phyloP scores from a whole-genome alignment of 2,329 filamentous ascomycete species.

The Lachnellula hyalina region DNA sequence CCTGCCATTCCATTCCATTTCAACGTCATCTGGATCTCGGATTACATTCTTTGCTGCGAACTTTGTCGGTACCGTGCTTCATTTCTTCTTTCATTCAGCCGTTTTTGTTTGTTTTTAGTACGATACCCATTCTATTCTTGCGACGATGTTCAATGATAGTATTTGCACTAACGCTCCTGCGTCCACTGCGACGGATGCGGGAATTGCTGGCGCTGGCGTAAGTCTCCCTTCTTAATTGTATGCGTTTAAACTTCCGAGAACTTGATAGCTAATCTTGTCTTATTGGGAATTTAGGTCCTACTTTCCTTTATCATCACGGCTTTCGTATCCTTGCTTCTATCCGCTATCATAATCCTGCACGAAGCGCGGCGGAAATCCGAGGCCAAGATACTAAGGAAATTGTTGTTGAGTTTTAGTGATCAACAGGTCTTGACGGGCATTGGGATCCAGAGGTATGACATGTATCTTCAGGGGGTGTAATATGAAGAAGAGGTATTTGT shows the following conservation, averaged over 20 bases:
- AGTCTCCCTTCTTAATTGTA: constrained; percentile 23
- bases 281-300: constrained; percentile 42
- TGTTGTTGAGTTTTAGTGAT: constrained; percentile 61
- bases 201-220: constrained; percentile 54
- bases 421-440: constrained; percentile 66
- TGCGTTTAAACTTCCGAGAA: no score
- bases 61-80: no score
- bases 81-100: no score
- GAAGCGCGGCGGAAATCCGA: constrained; percentile 41
- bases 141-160: background rate
- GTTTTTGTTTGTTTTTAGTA: no score
- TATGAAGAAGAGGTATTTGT: no score
- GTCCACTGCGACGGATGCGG: constrained; percentile 40
- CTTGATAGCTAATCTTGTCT: constrained; percentile 1
- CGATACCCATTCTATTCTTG: no score
- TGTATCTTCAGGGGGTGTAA: background rate
- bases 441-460: constrained; percentile 48
- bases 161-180: constrained; percentile 8
- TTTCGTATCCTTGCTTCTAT: constrained; percentile 44
- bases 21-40: no score
- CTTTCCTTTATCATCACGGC: constrained; percentile 64
- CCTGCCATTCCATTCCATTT: no score
- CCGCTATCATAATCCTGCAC: constrained; percentile 53
- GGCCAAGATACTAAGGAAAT: constrained; percentile 54
- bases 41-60: no score